Base-by-base conservation (phyloP, 495 filamentous ascomycete genomes). In the Penicillium argentinense region DNA sequence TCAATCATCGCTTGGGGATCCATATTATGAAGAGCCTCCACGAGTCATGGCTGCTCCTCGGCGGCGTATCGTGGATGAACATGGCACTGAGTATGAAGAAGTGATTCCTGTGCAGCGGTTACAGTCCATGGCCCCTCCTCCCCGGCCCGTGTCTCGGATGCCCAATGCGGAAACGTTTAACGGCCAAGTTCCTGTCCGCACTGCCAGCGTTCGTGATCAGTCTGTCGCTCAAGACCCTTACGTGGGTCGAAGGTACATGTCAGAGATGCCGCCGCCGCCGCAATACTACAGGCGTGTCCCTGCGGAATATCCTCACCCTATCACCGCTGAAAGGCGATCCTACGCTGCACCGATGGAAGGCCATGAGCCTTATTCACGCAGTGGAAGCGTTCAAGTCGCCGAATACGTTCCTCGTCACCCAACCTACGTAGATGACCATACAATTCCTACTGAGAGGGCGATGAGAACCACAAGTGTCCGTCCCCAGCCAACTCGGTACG, bases 1-100 rank as follows among this genome's bases (percentile, higher is more conserved):
- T 16, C 81, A 81, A 0, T 71, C 83, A 16, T 50, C 70, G 37
- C 68, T 69, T 38, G 71, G 76, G 26, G 80, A 82, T 45, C 39
- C 65, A 13, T 75, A 72, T 33, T 63, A 68, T 40, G 68, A 68
- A 23, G 73, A 73, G 18, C 59, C 59, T 18, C 54, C 60, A 12
- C 64, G 73, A 8, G 72, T 83, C 49, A 76, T 83, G 59, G 76
- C 78, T 23, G 80, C 85, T 21, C 73, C 78, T 19, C 74, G 74
- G 18, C 76, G 79, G 1, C 78, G 86, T 45, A 66, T 89, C 33
- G 67, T 90, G 36, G 86, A 89, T 60, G 77, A 84, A 42, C 81
- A 78, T 64, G 87, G 87, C 17, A 82, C 82, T 45, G 76, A 87
- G 56, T 91, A 84, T 54, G 67, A 85, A 37, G 85, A 87, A 59